Percentiles rank a stretch among this genome's conserved stretches.
phyloP scores from a whole-genome alignment of 768 basidiomycete species.

The Boletus edulis region DNA sequence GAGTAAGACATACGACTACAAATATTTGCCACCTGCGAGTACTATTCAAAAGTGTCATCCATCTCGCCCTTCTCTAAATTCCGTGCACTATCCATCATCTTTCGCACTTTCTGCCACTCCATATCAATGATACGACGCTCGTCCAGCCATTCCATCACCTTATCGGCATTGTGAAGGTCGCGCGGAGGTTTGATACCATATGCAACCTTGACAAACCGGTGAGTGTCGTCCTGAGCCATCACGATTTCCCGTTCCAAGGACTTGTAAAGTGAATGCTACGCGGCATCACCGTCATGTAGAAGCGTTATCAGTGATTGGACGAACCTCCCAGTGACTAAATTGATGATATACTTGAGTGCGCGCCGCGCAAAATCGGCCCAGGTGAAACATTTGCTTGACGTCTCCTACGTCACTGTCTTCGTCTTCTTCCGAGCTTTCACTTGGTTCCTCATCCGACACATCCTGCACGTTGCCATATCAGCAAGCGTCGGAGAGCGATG shows the following conservation, averaged over 20 bases:
- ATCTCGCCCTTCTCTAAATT: constrained; percentile 57
- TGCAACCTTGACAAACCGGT: constrained; percentile 56
- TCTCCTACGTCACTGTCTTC: not conserved
- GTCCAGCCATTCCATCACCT: constrained; percentile 81
- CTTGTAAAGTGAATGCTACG: constrained; percentile 64
- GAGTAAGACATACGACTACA: constrained; percentile 33
- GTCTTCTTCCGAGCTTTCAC: constrained; percentile 24
- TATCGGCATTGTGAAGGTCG: constrained; percentile 71
- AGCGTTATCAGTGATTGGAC: constrained; percentile 16
- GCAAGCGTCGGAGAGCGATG: not conserved
- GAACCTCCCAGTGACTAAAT: constrained; percentile 83
- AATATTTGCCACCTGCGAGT: not conserved
- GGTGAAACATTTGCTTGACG: constrained; percentile 44
- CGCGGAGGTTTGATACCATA: constrained; percentile 59
- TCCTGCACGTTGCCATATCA: constrained; percentile 12
- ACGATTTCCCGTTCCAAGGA: constrained; percentile 57
- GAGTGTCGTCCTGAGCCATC: constrained; percentile 43
- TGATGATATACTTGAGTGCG: constrained; percentile 67
- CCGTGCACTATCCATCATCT: constrained; percentile 72
- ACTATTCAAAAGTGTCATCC: constrained; percentile 18
- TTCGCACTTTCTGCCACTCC: constrained; percentile 69
- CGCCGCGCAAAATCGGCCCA: constrained; percentile 79
- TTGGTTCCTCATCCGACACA: constrained; percentile 21
- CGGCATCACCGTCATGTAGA: constrained; percentile 5
- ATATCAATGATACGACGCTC: constrained; percentile 60